Base-by-base conservation (phyloP, 2,329 filamentous ascomycete genomes). In the Cladobotryum protrusum region DNA sequence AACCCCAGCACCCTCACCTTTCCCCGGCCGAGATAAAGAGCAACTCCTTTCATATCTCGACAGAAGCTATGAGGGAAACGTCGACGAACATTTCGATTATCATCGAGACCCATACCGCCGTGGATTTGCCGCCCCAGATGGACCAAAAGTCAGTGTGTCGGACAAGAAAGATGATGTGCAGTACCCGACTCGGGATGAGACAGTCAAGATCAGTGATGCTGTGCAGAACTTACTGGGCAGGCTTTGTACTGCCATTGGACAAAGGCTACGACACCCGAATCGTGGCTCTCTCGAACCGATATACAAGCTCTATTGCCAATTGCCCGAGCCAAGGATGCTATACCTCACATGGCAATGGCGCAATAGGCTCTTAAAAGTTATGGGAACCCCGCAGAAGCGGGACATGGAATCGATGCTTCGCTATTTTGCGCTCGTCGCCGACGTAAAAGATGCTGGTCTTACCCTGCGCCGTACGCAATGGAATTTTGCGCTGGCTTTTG, bases 401-500 rank as follows among this genome's bases (percentile, higher is more conserved):
- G 70, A 77, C 45, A 66, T 77, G 14, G 73, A 69, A 55, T 77
- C 82, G 43, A 95, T 90, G 86, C 73, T 87, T 59, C 85, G 88
- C 48, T 97, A 92, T 67, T 85, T 96, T 55, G 82, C 83, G 5
- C 72, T 96, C 19, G 76, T 97, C 15, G 83, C 91, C 55, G 92
- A 99, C 60, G 85, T 95, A 71, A 86, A 88, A 59, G 76, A 76
- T 47, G 79, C 82, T n/a, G 80, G 82, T 2, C 80, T 95, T 41
- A 78, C 83, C 0, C 72, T 97, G 49, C 79, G 75, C 1, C 72
- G 69, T 5, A 69, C 74, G 0, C 82, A 96, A 62, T 99, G 91
- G 91, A 96, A 88, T 54, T 83, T 82, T 36, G 91, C 90, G 35
- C 81, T 96, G 46, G 79, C 86, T 17, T 86, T 95, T 60, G 86